A percentile compares a stretch with the other conserved stretches of the same genome.
Evolutionary conservation across 768 basidiomycete genomes (phyloP).

Genomic region (Clavulina sp.): DNA sequence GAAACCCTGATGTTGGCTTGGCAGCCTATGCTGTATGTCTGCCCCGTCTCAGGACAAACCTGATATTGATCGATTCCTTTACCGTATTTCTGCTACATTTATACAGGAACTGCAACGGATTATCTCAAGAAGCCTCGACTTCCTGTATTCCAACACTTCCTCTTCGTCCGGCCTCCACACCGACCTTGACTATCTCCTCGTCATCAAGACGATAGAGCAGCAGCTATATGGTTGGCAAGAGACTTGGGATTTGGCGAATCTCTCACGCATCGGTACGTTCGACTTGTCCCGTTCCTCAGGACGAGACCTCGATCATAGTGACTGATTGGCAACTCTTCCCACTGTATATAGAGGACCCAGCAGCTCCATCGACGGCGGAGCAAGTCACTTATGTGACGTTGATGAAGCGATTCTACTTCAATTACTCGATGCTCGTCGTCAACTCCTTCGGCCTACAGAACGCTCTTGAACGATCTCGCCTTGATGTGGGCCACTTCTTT

Average conservation of each 20-base stretch:
- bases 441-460: constrained; percentile 96
- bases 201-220: constrained; percentile 70
- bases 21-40: constrained; percentile 58
- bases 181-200: constrained; percentile 68
- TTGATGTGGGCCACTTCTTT: constrained; percentile 74
- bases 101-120: constrained; percentile 79
- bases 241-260: constrained; percentile 29
- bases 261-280: too few species aligned
- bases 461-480: constrained; percentile 59
- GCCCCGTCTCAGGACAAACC: neutral
- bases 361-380: constrained; percentile 5
- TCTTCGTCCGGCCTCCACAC: constrained; percentile 67
- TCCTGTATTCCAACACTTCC: constrained; percentile 69
- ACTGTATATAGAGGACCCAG: too few species aligned
- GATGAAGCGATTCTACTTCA: constrained; percentile 51
- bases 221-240: constrained; percentile 47
- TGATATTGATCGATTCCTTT: neutral
- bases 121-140: constrained; percentile 72
- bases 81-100: neutral
- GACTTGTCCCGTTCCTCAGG: too few species aligned
- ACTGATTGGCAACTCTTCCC: too few species aligned
- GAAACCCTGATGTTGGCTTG: constrained; percentile 46
- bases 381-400: constrained; percentile 21
- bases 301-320: neutral
- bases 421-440: constrained; percentile 73